Conservation (phyloP, 1,139 yeast genomes). For the Sugiyamaella sp. region DNA sequence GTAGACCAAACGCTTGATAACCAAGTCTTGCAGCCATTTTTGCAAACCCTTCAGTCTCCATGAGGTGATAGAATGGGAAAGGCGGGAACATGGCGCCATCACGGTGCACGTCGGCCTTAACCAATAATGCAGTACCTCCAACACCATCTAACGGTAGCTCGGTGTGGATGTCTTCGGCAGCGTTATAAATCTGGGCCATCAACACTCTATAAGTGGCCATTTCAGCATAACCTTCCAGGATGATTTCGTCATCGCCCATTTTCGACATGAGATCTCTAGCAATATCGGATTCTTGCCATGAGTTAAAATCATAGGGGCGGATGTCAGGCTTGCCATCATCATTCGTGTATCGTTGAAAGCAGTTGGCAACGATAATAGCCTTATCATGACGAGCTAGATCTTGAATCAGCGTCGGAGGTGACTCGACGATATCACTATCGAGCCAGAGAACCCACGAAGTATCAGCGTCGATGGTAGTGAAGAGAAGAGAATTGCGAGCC, state of each 20-base stretch:
- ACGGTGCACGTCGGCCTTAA: conserved; percentile 95
- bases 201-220: conserved; percentile 93
- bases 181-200: conserved; percentile 86
- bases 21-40: conserved; percentile 96
- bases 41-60: conserved; percentile 98
- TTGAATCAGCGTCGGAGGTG: conserved; percentile 79
- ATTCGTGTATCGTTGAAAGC: conserved; percentile 78
- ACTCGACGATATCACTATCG: conserved; percentile 90
- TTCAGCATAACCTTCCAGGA: conserved; percentile 88
- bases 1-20: conserved; percentile 87
- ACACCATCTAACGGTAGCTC: conserved; percentile 89
- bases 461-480: conserved; percentile 86
- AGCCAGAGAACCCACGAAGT: conserved; percentile 97
- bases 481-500: conserved; percentile 87
- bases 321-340: conserved; percentile 57
- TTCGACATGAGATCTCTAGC: conserved; percentile 73
- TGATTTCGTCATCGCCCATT: conserved; percentile 83
- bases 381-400: conserved; percentile 86
- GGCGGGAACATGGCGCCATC: conserved; percentile 99
- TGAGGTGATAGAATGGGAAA: conserved; percentile 93
- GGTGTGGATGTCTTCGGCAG: conserved; percentile 60
- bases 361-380: conserved; percentile 88
- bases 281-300: conserved; percentile 92
- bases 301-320: conserved; percentile 92
- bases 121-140: conserved; percentile 92